phyloP scores from a whole-genome alignment of 2,329 filamentous ascomycete species.

The Trichoderma oligosporum region DNA sequence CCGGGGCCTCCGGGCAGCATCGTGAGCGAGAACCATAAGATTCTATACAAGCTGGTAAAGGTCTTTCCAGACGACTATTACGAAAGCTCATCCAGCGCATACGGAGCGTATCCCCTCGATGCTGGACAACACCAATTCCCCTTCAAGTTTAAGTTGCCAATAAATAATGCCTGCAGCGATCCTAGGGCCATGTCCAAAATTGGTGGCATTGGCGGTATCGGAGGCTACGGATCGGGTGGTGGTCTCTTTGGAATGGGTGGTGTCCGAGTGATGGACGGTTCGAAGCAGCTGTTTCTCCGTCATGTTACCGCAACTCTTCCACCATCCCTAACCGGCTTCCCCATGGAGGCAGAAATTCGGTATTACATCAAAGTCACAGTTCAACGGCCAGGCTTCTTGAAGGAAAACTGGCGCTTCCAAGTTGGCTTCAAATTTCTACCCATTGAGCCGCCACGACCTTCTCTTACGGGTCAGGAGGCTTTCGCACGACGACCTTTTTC shows the following conservation, averaged over 20 bases:
- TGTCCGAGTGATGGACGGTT: constrained; percentile 60
- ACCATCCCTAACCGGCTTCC: constrained; percentile 82
- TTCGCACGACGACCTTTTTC: constrained; percentile 72
- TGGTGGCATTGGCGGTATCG: constrained; percentile 50
- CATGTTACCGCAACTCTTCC: constrained; percentile 87
- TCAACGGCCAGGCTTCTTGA: constrained; percentile 80
- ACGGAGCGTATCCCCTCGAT: constrained; percentile 56
- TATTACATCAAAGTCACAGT: constrained; percentile 97
- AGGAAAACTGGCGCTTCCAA: constrained; percentile 75
- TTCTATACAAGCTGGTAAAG: constrained; percentile 69
- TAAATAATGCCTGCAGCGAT: constrained; percentile 69
- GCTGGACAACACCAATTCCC: constrained; percentile 71
- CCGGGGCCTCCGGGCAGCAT: constrained; percentile 40
- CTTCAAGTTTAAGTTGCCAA: constrained; percentile 72
- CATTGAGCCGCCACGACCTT: constrained; percentile 78
- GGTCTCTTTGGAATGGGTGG: constrained; percentile 49
- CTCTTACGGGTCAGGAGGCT: constrained; percentile 66
- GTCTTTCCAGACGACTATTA: constrained; percentile 63
- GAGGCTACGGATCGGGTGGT: constrained; percentile 45
- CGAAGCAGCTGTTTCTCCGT: constrained; percentile 56
- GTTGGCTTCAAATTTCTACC: constrained; percentile 81
- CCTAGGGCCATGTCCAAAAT: constrained; percentile 50
- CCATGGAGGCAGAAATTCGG: constrained; percentile 80
- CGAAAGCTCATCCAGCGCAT: constrained; percentile 38
- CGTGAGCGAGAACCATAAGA: constrained; percentile 62